phyloP scores from a whole-genome alignment of 2,329 filamentous ascomycete genomes.

The Metarhizium rileyi region DNA sequence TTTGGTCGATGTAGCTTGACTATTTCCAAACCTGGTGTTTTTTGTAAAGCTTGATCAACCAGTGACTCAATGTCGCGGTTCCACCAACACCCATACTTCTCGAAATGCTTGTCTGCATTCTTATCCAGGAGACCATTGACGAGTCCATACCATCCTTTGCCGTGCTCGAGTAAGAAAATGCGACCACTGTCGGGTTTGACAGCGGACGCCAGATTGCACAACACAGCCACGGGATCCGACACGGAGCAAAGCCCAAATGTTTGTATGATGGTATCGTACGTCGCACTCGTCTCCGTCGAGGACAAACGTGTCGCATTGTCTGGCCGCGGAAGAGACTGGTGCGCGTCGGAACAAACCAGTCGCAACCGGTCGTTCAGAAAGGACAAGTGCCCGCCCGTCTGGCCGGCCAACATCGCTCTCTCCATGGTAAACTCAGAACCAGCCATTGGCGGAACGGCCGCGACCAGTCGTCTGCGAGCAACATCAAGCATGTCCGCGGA shows the following conservation, averaged over 20 bases:
- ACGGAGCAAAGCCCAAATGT: constrained; percentile 58
- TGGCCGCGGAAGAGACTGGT: constrained; percentile 30
- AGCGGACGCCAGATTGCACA: constrained; percentile 41
- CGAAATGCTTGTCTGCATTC: constrained; percentile 45
- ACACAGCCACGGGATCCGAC: constrained; percentile 41
- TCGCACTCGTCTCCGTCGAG: constrained; percentile 7
- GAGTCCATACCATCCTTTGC: constrained; percentile 43
- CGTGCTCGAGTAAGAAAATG: constrained; percentile 54
- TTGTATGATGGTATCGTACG: constrained; percentile 55
- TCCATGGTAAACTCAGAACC: constrained; percentile 21
- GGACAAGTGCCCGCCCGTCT: constrained; percentile 26
- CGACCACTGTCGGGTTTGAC: constrained; percentile 46
- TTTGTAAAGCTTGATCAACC: constrained; percentile 36
- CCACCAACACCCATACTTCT: constrained; percentile 58
- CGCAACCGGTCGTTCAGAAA: constrained; percentile 34
- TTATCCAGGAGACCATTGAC: constrained; percentile 48
- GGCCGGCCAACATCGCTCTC: constrained; percentile 23
- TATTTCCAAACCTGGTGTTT: constrained; percentile 45
- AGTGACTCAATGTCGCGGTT: constrained; percentile 52
- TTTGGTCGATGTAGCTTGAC: constrained; percentile 43
- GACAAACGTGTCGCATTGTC: constrained; percentile 18
- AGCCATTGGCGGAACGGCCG: constrained; percentile 30
- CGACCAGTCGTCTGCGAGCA: constrained; percentile 41
- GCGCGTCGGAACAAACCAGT: constrained; percentile 40
- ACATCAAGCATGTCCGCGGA: constrained; percentile 51